Evolutionary conservation across 2,329 filamentous ascomycete species (phyloP).

Genomic region (Rutstroemia sp.): DNA sequence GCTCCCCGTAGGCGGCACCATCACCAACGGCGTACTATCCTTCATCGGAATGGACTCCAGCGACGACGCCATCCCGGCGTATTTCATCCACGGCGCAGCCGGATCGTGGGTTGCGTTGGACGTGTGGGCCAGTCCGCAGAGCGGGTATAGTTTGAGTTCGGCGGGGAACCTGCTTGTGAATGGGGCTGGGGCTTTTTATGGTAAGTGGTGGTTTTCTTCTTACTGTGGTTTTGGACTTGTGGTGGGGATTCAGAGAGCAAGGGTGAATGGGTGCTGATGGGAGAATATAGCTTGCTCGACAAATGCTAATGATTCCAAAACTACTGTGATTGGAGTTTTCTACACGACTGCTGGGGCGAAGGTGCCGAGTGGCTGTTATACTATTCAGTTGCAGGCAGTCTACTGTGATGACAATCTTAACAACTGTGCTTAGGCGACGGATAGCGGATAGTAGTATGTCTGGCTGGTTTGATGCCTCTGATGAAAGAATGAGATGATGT

Average conservation of each 20-base stretch:
- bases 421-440: neutral
- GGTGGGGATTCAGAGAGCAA: neutral
- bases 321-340: neutral
- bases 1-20: neutral
- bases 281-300: neutral
- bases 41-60: neutral
- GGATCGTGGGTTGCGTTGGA: neutral
- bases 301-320: neutral
- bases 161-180: neutral
- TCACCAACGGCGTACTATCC: neutral
- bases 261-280: neutral
- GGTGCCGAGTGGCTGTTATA: neutral
- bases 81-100: neutral
- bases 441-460: too few relatives aligned
- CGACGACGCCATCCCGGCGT: neutral
- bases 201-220: neutral
- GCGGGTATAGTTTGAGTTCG: neutral
- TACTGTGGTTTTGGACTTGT: too few relatives aligned
- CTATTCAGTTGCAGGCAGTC: neutral
- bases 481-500: neutral
- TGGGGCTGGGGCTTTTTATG: neutral
- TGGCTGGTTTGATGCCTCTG: neutral
- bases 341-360: neutral
- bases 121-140: neutral
- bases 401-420: neutral